Evolutionary conservation across 2,329 filamentous ascomycete genomes (phyloP).

Genomic region (Reticulascus tulasneorum): DNA sequence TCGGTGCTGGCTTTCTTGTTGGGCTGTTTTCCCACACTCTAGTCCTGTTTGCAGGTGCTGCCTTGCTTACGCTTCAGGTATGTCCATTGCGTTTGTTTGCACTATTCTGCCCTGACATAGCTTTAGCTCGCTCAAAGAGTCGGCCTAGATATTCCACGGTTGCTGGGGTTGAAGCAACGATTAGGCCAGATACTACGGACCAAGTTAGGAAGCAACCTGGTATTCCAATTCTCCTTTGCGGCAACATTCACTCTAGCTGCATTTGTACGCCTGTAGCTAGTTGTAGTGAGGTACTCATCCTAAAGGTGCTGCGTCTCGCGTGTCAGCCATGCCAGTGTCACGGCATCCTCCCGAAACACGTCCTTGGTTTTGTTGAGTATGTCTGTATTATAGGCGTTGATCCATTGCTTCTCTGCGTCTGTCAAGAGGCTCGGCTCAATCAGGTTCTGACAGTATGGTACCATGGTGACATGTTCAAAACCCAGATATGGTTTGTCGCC

Average conservation of each 20-base stretch:
- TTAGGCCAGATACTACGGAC: conserved; percentile 18
- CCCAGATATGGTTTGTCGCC: conserved; percentile 92
- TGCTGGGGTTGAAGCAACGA: conserved; percentile 25
- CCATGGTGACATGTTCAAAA: conserved; percentile 97
- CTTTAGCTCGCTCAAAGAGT: conserved; percentile 26
- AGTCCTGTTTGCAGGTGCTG: conserved; percentile 61
- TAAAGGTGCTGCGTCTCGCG: conserved; percentile 71
- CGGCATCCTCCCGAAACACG: conserved; percentile 69
- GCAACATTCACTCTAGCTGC: conserved; percentile 65
- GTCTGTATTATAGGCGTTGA: conserved; percentile 81
- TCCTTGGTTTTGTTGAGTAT: conserved; percentile 76
- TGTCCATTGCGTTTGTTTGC: conserved; percentile 15
- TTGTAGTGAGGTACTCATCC: background rate
- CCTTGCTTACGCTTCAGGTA: conserved; percentile 62
- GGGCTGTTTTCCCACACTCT: conserved; percentile 68
- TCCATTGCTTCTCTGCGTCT: conserved; percentile 72
- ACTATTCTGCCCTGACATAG: background rate
- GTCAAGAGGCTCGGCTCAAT: conserved; percentile 74
- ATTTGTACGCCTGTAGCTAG: conserved; percentile 39
- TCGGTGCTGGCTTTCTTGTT: conserved; percentile 60
- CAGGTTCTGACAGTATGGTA: conserved; percentile 85
- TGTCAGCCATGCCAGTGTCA: conserved; percentile 76
- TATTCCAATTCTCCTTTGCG: conserved; percentile 52
- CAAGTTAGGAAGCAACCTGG: conserved; percentile 7
- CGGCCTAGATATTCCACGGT: conserved; percentile 26